Base-by-base conservation (phyloP, 768 basidiomycete genomes). In the Crepidotus variabilis region DNA sequence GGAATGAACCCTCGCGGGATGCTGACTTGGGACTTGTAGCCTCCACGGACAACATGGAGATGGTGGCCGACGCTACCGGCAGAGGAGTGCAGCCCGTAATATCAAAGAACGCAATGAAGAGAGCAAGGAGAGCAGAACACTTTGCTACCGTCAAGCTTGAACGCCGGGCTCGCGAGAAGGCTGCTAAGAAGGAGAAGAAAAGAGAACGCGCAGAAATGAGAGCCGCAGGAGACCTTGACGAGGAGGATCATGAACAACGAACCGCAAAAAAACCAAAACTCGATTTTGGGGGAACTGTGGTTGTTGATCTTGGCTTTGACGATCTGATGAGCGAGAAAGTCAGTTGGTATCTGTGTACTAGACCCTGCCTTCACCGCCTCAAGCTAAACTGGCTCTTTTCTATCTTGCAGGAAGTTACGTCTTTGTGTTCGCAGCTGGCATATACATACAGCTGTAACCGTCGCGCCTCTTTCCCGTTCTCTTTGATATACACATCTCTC, bases 301-400 rank as follows among this genome's bases (percentile, higher is more conserved):
- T 92, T 33, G 70, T 98, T 18, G 97, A 99, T 73, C 78, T 98
- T 16, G 92, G 87, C 8, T 98, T 97, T 69, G 95, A 98, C 68
- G 83, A 94, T 46, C 76, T 86, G 72, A 98, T 98, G 96, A 85
- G 77, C 56, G 93, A 96, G 59, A 92, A 94, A 76, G 94, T 95
- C 70, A 61, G 86, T 70, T 60, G 46, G 58, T 59, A 61, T 63
- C 65, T 55, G 63, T 28, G 14, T 20, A 55, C n/a, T 11, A 3
- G 28, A 46, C 32, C 18, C 22, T 34, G 43, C 22, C 47, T 46
- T 56, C n/a, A 32, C 54, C 57, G 23, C 14, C 23, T 51, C 39
- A 1, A 28, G 50, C 43, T 52, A 53, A 58, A 55, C 53, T 51
- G 20, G 47, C 48, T 13, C 51, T 21, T n/a, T 47, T 56, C 55